phyloP scores from a whole-genome alignment of 306 rosid genomes.

The Notholithocarpus densiflorus region DNA sequence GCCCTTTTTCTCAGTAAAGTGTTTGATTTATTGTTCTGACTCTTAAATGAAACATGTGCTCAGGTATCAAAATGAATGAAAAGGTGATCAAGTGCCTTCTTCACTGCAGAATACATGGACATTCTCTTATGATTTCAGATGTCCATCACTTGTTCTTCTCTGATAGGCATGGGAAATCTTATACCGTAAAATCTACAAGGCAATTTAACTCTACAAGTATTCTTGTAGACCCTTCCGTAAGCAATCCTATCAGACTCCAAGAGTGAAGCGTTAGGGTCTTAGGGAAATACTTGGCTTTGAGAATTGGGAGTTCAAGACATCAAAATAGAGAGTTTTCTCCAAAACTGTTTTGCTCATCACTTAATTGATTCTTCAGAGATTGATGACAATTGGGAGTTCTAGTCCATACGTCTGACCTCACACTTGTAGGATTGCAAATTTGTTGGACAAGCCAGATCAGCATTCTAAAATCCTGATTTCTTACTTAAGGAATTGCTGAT shows the following conservation, averaged over 20 bases:
- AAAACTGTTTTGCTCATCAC: too few species aligned
- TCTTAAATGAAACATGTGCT: too few species aligned
- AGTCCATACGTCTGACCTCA: background rate
- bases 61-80: background rate
- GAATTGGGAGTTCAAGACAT: too few species aligned
- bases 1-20: too few species aligned
- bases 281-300: too few species aligned
- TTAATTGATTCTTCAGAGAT: too few species aligned
- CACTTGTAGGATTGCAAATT: background rate
- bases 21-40: too few species aligned
- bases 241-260: background rate
- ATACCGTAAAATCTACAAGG: background rate
- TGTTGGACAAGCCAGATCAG: background rate
- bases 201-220: background rate
- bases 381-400: too few species aligned
- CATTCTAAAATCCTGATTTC: background rate
- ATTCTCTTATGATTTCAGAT: background rate
- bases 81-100: background rate
- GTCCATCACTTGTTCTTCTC: background rate
- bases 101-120: background rate
- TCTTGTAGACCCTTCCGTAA: background rate
- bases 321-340: too few species aligned
- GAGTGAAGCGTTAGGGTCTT: too few species aligned
- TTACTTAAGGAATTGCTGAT: background rate
- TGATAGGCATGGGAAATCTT: background rate